Percentiles rank a stretch among this genome's conserved stretches.
Conservation (phyloP, 2,329 filamentous ascomycete genomes). For the Lasiodiplodia sp. region DNA sequence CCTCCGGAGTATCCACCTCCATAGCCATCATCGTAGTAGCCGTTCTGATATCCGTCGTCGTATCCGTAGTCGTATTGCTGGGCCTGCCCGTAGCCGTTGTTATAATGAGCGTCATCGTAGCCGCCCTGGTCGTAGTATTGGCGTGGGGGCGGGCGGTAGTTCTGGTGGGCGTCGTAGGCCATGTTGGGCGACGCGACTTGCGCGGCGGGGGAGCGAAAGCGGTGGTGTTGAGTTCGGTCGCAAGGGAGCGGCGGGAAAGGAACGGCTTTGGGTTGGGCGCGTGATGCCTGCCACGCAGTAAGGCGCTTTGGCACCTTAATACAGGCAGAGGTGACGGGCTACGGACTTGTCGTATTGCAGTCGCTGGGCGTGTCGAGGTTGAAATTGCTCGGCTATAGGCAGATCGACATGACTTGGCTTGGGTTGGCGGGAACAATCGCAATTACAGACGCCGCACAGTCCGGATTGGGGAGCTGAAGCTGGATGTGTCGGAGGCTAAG, state of each 20-base stretch:
- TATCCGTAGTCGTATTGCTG: constrained; percentile 47
- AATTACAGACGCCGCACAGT: constrained; percentile 12
- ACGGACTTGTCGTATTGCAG: background rate
- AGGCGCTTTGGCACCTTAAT: constrained; percentile 25
- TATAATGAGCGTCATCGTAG: constrained; percentile 34
- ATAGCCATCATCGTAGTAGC: constrained; percentile 38
- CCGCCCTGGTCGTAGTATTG: constrained; percentile 44
- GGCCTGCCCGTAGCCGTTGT: constrained; percentile 32
- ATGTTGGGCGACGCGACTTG: constrained; percentile 36
- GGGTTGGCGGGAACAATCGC: constrained; percentile 9
- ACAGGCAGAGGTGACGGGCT: constrained; percentile 8
- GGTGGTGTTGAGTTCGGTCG: background rate
- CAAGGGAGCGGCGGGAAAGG: background rate
- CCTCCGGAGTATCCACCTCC: background rate
- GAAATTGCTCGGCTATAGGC: constrained; percentile 26
- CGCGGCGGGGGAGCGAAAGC: constrained; percentile 11
- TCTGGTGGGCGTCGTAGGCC: constrained; percentile 49
- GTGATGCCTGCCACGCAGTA: constrained; percentile 13
- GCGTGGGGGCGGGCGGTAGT: constrained; percentile 44
- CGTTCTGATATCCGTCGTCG: constrained; percentile 42
- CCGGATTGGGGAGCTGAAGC: constrained; percentile 20
- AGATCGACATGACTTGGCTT: constrained; percentile 24
- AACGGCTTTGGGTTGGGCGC: constrained; percentile 2
- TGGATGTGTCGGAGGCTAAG: constrained; percentile 23
- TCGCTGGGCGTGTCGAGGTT: constrained; percentile 14